A percentile compares a stretch with the other conserved stretches of the same genome.
These are phyloP conservation scores for Aschersonia sp. DNA, from an alignment of 2,329 filamentous ascomycete species.

Conservation along the genomic window DNA sequence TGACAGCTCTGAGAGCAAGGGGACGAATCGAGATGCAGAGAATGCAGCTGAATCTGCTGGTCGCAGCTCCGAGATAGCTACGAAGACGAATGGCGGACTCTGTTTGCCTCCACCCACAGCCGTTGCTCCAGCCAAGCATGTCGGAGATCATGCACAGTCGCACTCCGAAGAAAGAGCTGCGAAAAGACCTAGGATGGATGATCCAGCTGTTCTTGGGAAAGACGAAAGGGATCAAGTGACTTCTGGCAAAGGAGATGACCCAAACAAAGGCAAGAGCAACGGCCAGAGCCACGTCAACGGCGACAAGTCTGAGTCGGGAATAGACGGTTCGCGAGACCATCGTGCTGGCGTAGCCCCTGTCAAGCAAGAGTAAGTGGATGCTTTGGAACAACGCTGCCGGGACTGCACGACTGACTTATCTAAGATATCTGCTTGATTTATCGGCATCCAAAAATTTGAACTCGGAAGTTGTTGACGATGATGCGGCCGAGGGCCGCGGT, in stretches of 20 bases:
- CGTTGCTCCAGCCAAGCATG: neutral
- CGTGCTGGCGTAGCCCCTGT: slow-evolving; percentile 52
- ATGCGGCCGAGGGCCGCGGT: slow-evolving; percentile 30
- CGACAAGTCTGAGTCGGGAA: neutral
- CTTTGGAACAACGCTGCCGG: neutral
- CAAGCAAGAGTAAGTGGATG: slow-evolving; percentile 50
- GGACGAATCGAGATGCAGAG: too few relatives aligned
- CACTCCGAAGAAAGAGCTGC: slow-evolving; percentile 26
- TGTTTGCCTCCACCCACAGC: slow-evolving; percentile 5
- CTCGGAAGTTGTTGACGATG: slow-evolving; percentile 25
- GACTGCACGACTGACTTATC: slow-evolving; percentile 1
- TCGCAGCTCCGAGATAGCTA: too few relatives aligned
- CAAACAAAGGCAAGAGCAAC: neutral
- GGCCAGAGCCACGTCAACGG: neutral
- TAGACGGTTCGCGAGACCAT: slow-evolving; percentile 11
- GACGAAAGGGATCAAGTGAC: neutral
- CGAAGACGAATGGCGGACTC: neutral
- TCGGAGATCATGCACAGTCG: neutral
- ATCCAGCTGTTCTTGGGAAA: slow-evolving; percentile 5
- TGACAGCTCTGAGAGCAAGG: too few relatives aligned
- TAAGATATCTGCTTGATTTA: slow-evolving; percentile 28
- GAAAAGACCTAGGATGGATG: slow-evolving; percentile 45
- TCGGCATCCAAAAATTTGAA: slow-evolving; percentile 11
- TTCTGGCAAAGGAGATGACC: neutral
- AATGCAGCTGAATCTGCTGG: too few relatives aligned